Base-by-base conservation (phyloP, 768 basidiomycete species). In the Suillus decipiens region DNA sequence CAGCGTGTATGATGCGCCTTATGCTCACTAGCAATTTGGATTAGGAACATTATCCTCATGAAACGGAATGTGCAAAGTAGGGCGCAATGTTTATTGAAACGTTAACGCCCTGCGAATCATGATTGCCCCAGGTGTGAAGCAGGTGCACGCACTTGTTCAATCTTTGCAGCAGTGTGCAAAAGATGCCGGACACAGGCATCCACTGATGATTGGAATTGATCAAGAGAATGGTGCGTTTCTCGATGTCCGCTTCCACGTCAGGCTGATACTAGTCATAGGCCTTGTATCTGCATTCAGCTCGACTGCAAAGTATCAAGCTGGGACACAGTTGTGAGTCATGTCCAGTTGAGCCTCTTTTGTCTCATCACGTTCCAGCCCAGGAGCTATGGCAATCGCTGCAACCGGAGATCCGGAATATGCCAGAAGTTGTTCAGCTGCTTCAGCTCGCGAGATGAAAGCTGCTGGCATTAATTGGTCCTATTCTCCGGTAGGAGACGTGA, bases 381-480 rank as follows among this genome's bases (percentile, higher is more conserved):
- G 88, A 0, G 89, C 89, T 6, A 90, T 90, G 89, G 86, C 88
- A 0, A 76, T 88, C 2, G 86, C 86, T 3, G 86, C 88, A 3
- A 82, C 85, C 0, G 75, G 76, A 3, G 82, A 82, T 1, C 73
- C 79, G 6, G 71, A 74, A 4, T 76, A 84, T 0, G 75, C 85
- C 3, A 79, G 82, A 36, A 72, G 79, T 22, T 73, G 82, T 15
- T 78, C 87, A 8, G 70, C 79, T 24, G 86, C 83, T 0, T 82
- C 82, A 4, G 89, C 80, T 3, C 73, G 68, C 19, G 89, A 91
- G 71, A 75, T 90, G 61, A 82, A 79, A 61, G 72, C 82, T 43
- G 84, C 79, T 1, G 89, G 89, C 0, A 84, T 91, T 63, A 88
- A 89, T 68, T 91, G 89, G 89, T 83, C 78, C 9, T 90, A 83